phyloP scores from a whole-genome alignment of 306 rosid genomes.

The Malus fusca region DNA sequence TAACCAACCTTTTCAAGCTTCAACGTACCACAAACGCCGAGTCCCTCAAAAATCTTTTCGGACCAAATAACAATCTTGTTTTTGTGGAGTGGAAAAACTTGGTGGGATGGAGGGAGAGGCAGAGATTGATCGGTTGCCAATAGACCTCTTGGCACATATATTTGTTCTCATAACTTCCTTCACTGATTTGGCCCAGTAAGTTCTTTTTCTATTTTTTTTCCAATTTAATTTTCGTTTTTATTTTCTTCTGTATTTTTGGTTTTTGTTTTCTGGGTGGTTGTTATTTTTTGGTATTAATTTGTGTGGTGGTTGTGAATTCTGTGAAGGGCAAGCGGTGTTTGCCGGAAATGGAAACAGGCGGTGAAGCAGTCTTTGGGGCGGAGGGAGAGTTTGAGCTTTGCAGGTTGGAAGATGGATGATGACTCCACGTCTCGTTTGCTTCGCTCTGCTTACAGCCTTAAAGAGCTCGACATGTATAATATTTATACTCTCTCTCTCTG shows the following conservation, averaged over 20 bases:
- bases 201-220: neutral
- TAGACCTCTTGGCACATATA: constrained; percentile 69
- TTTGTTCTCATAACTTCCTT: constrained; percentile 57
- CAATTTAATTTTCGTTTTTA: neutral
- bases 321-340: constrained; percentile 69
- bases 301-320: neutral
- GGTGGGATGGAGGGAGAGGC: constrained; percentile 36
- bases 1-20: neutral
- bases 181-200: constrained; percentile 92
- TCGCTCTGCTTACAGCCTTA: constrained; percentile 68
- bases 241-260: neutral
- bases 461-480: constrained; percentile 59
- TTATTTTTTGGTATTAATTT: neutral
- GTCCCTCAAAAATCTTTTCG: neutral
- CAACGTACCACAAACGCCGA: neutral
- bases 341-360: constrained; percentile 90
- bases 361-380: constrained; percentile 65
- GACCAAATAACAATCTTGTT: neutral
- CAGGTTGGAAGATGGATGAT: constrained; percentile 91
- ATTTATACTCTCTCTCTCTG: constrained; percentile 20
- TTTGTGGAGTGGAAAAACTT: neutral
- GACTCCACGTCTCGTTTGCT: constrained; percentile 77
- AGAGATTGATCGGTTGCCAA: constrained; percentile 77
- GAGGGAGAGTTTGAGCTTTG: constrained; percentile 62
- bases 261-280: neutral